Percentiles rank a stretch among this genome's conserved stretches.
phyloP scores from a whole-genome alignment of 2,329 filamentous ascomycete genomes.

The Ascochyta clinopodiicola region DNA sequence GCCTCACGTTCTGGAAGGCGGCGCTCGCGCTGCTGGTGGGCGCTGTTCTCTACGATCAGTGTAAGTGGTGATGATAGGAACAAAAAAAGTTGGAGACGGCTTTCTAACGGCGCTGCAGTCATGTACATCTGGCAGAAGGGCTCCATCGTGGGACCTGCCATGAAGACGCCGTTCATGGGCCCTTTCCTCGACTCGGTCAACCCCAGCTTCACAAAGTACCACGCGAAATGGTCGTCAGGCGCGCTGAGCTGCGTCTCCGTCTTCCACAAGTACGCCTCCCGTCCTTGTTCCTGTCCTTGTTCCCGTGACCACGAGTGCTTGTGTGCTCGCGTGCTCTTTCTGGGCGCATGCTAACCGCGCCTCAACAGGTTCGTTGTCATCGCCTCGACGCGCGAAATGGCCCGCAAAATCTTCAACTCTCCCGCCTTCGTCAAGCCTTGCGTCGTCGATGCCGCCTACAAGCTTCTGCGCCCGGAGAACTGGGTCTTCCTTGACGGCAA shows the following conservation, averaged over 20 bases:
- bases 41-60: constrained; percentile 84
- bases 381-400: constrained; percentile 91
- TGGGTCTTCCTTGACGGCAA: constrained; percentile 98
- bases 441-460: constrained; percentile 91
- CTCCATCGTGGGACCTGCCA: constrained; percentile 54
- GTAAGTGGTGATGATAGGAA: constrained; percentile 61
- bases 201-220: constrained; percentile 89
- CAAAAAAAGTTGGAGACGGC: neutral
- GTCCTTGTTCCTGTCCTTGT: neutral
- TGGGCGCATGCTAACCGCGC: constrained; percentile 23
- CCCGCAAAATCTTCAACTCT: constrained; percentile 96
- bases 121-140: constrained; percentile 57
- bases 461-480: constrained; percentile 88
- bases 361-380: constrained; percentile 89
- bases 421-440: constrained; percentile 92
- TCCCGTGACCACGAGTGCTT: constrained; percentile 4
- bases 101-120: constrained; percentile 56
- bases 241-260: constrained; percentile 96
- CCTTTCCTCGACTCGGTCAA: constrained; percentile 92
- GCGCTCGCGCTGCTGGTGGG: constrained; percentile 71
- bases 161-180: constrained; percentile 69
- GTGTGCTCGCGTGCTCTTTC: neutral
- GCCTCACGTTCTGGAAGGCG: constrained; percentile 39
- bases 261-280: constrained; percentile 83
- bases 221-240: constrained; percentile 89